Conservation (phyloP, 495 filamentous ascomycete species). For the Neurospora sp. region DNA sequence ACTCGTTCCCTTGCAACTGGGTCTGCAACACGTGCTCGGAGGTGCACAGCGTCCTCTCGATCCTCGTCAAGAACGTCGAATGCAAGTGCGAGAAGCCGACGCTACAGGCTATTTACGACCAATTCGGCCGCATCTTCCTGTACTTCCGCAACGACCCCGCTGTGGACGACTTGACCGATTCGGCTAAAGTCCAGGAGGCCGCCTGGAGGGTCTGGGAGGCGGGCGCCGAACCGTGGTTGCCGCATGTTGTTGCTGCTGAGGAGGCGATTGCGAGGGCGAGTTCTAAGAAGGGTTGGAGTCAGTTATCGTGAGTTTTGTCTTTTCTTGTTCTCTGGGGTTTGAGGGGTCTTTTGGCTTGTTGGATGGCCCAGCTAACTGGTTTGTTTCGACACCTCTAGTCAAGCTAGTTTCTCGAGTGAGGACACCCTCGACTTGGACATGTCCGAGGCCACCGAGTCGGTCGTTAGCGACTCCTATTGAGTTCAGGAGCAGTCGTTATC, state of each 20-base stretch:
- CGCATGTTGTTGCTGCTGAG: slow-evolving; percentile 2
- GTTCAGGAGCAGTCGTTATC: not conserved
- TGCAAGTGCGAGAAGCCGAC: slow-evolving; percentile 13
- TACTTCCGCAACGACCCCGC: slow-evolving; percentile 22
- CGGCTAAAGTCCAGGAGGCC: slow-evolving; percentile 18
- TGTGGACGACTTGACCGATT: slow-evolving; percentile 16
- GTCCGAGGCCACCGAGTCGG: not conserved
- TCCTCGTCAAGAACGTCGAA: slow-evolving; percentile 7
- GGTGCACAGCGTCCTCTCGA: slow-evolving; percentile 11
- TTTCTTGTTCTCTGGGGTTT: too few species aligned
- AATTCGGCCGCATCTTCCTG: slow-evolving; percentile 21
- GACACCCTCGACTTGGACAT: slow-evolving; percentile 3
- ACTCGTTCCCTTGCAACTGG: slow-evolving; percentile 19
- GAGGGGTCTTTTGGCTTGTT: not conserved
- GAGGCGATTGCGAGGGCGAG: slow-evolving; percentile 18
- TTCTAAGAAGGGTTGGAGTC: slow-evolving; percentile 9
- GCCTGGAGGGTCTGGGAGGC: slow-evolving; percentile 17
- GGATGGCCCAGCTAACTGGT: not conserved
- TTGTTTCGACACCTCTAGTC: slow-evolving; percentile 1
- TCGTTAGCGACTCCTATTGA: not conserved
- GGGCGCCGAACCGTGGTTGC: slow-evolving; percentile 14
- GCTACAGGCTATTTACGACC: slow-evolving; percentile 25
- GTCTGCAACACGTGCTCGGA: slow-evolving; percentile 17
- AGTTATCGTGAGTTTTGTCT: slow-evolving; percentile 6
- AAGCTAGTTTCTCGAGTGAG: slow-evolving; percentile 6